A percentile compares a stretch with the other conserved stretches of the same genome.
Evolutionary conservation across 1,284 basidiomycete species (phyloP).

Genomic region (Thecaphora thlaspeos): DNA sequence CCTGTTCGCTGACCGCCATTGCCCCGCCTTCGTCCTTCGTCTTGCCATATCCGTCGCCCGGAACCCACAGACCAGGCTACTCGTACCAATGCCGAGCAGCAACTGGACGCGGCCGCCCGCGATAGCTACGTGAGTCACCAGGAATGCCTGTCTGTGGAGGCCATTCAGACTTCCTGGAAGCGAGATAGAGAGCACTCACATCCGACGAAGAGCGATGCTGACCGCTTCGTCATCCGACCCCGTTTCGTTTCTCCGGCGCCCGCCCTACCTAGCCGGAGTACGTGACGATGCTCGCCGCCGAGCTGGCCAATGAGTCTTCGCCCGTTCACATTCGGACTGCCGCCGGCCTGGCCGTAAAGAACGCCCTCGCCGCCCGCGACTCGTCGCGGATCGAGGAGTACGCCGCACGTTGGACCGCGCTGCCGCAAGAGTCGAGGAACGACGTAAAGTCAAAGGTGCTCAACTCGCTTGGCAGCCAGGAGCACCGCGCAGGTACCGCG

Average conservation of each 20-base stretch:
- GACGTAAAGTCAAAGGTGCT: slow-evolving; percentile 89
- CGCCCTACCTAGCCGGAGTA: slow-evolving; percentile 31
- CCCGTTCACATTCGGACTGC: slow-evolving; percentile 78
- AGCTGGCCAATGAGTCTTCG: slow-evolving; percentile 47
- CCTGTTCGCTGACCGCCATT: too few species aligned
- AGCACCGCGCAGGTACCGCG: slow-evolving; percentile 75
- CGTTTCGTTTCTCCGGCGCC: not conserved
- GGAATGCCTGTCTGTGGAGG: not conserved
- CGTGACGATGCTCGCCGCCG: slow-evolving; percentile 50
- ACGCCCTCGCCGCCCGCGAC: slow-evolving; percentile 85
- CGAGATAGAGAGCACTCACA: too few species aligned
- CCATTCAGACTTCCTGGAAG: too few species aligned
- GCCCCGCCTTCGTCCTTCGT: too few species aligned
- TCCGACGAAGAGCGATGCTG: too few species aligned
- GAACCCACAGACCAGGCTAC: slow-evolving; percentile 35
- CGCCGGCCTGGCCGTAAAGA: slow-evolving; percentile 95
- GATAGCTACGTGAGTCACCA: slow-evolving; percentile 46
- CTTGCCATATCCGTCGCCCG: too few species aligned
- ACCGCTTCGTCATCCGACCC: too few species aligned
- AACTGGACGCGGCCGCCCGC: slow-evolving; percentile 51
- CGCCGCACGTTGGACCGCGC: slow-evolving; percentile 68
- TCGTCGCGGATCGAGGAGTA: slow-evolving; percentile 62
- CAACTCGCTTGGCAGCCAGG: slow-evolving; percentile 73
- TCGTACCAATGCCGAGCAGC: slow-evolving; percentile 53
- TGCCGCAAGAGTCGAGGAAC: slow-evolving; percentile 69